Conservation (phyloP, 2,329 filamentous ascomycete genomes). For the Thelonectria olida region DNA sequence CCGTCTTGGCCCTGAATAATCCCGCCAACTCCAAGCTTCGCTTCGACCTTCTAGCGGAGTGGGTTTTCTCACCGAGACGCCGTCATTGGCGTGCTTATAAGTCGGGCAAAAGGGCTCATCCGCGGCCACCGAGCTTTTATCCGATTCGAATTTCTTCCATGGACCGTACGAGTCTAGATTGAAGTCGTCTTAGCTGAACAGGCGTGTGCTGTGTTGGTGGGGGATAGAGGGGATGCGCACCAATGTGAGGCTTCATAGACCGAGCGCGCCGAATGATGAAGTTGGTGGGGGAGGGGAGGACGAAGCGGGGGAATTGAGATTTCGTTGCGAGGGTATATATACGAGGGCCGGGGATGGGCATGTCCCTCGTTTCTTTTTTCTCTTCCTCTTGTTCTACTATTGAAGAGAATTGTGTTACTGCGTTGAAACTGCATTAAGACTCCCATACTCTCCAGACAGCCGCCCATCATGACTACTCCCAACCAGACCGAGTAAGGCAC, state of each 20-base stretch:
- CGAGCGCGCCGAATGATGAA: conserved; percentile 5
- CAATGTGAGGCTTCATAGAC: conserved; percentile 19
- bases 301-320: background rate
- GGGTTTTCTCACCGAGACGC: background rate
- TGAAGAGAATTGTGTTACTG: background rate
- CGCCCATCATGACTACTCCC: conserved; percentile 22
- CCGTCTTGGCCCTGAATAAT: background rate
- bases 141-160: background rate
- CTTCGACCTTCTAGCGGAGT: background rate
- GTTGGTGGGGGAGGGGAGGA: conserved; percentile 12
- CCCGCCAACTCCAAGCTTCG: background rate
- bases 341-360: conserved; percentile 7
- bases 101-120: background rate
- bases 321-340: too few relatives aligned
- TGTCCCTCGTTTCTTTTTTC: background rate
- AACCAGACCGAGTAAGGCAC: conserved; percentile 21
- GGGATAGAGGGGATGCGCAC: conserved; percentile 16
- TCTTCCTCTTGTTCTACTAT: background rate
- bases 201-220: conserved; percentile 4
- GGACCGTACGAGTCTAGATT: background rate
- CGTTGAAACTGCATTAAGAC: background rate
- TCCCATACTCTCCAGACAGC: background rate
- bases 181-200: background rate
- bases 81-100: conserved; percentile 6
- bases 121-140: background rate